Base-by-base conservation (phyloP, 345 rosid genomes). In the Camelina sativa region DNA sequence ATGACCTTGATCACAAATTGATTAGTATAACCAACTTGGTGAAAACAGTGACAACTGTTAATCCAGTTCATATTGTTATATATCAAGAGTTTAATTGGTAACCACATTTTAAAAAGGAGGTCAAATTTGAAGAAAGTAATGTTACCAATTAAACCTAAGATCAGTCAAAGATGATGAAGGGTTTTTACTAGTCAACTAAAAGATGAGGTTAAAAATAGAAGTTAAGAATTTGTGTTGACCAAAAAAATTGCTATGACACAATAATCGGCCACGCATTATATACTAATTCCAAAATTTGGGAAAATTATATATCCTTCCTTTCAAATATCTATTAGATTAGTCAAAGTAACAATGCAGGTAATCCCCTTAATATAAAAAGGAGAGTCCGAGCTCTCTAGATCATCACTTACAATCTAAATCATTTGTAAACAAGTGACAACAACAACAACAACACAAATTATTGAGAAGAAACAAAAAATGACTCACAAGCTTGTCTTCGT, bases 401-500 rank as follows among this genome's bases (percentile, higher is more conserved):
- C 44, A 48, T 32, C 28, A 65, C 11, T 48, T 65, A 48, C 11
- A 65, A 65, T 30, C 44, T 2, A 32, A 48, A 34, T 50, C 7
- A 17, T 48, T 10, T 65, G 43, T 30, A 11, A 65, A 20, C 4
- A 3, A 64, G 15, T 6, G 32, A 38, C 11, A 38, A 10, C 37
- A 34, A 32, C 35, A 30, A 32, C 35, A 32, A 32, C 34, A 34
- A 2, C n/a, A n/a, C n/a, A 7, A 34, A 2, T 7, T 34, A 34
- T 34, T 7, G 3, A 4, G 2, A 58, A 58, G 1, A 59, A 7
- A 65, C 30, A 4, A n/a, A 48, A 41, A 50, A 47, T 37, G 71
- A 50, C 8, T 65, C 19, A 32, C 32, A 65, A 65, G 57, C 17
- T 65, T 41, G 69, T 50, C 57, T 65, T 65, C 32, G 11, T 48